A percentile compares a stretch with the other conserved stretches of the same genome.
Evolutionary conservation across 2,329 filamentous ascomycete genomes (phyloP).

Genomic region (Diaporthe capsici): DNA sequence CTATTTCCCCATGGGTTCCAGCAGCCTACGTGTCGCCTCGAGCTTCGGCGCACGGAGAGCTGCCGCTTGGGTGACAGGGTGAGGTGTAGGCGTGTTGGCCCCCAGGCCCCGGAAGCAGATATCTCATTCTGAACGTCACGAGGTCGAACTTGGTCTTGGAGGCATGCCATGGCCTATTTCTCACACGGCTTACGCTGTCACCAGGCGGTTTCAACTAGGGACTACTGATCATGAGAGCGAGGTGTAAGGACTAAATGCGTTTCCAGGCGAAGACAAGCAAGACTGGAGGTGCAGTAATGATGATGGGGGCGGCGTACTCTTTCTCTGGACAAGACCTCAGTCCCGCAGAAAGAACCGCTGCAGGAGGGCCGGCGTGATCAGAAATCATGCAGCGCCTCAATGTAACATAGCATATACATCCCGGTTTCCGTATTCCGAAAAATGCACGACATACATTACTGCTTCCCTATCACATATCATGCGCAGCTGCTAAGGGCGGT

Average conservation of each 20-base stretch:
- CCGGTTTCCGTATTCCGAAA: conserved; percentile 23
- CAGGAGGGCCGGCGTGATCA: conserved; percentile 23
- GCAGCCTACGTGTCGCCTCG: conserved; percentile 87
- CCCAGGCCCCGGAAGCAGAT: not conserved
- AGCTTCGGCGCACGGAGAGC: conserved; percentile 88
- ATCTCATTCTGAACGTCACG: not conserved
- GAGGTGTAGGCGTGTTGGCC: conserved; percentile 40
- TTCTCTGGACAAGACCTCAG: not conserved
- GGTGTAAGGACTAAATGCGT: conserved; percentile 30
- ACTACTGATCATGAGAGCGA: conserved; percentile 30
- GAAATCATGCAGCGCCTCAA: conserved; percentile 21
- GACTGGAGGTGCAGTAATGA: conserved; percentile 17
- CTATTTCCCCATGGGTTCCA: conserved; percentile 98
- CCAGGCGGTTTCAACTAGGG: conserved; percentile 15
- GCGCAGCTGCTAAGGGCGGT: not conserved
- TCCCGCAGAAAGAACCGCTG: not conserved
- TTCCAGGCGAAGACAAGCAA: conserved; percentile 11
- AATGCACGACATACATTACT: conserved; percentile 34
- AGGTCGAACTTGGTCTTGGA: not conserved
- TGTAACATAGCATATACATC: conserved; percentile 31
- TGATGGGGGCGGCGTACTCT: conserved; percentile 6
- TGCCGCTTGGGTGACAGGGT: conserved; percentile 89
- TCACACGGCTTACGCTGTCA: not conserved
- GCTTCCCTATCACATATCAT: conserved; percentile 12
- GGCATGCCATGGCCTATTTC: not conserved